A percentile compares a stretch with the other conserved stretches of the same genome.
Conservation (phyloP, 1,284 basidiomycete species). For the Mycena citricolor region DNA sequence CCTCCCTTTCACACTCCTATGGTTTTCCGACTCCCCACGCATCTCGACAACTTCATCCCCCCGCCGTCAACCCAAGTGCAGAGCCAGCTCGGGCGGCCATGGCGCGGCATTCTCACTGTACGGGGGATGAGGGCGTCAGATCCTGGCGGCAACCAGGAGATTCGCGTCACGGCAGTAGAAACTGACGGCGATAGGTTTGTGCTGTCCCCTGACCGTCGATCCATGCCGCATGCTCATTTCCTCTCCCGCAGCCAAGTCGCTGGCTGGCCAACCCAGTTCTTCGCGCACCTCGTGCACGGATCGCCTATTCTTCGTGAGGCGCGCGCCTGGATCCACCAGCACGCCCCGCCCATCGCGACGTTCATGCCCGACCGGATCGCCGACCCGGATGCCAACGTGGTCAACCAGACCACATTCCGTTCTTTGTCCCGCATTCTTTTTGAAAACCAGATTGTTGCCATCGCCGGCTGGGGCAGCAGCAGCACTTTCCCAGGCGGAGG, state of each 20-base stretch:
- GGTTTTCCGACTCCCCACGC: slow-evolving; percentile 62
- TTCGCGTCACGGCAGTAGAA: slow-evolving; percentile 61
- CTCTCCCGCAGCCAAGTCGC: slow-evolving; percentile 38
- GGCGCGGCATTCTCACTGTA: slow-evolving; percentile 55
- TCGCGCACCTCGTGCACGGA: slow-evolving; percentile 43
- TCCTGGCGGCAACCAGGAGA: slow-evolving; percentile 45
- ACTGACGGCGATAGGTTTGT: slow-evolving; percentile 67
- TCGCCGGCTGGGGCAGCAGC: slow-evolving; percentile 53
- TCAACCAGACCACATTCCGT: slow-evolving; percentile 55
- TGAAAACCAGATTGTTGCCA: slow-evolving; percentile 54
- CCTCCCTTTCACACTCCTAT: slow-evolving; percentile 38
- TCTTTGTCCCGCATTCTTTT: slow-evolving; percentile 50
- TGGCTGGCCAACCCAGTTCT: slow-evolving; percentile 53
- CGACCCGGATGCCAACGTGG: slow-evolving; percentile 44
- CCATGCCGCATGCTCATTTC: slow-evolving; percentile 9
- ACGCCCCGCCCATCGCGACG: slow-evolving; percentile 52
- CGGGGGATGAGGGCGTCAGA: slow-evolving; percentile 45
- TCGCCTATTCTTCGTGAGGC: slow-evolving; percentile 47
- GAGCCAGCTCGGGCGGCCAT: slow-evolving; percentile 33
- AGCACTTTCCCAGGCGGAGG: slow-evolving; percentile 47
- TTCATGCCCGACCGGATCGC: slow-evolving; percentile 61
- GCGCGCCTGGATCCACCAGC: slow-evolving; percentile 47
- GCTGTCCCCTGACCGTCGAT: slow-evolving; percentile 16
- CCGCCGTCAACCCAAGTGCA: slow-evolving; percentile 46
- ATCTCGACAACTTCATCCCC: slow-evolving; percentile 56